Percentiles rank a stretch among this genome's conserved stretches.
Conservation (phyloP, 148 eudicot genomes). For the Fagopyrum esculentum region DNA sequence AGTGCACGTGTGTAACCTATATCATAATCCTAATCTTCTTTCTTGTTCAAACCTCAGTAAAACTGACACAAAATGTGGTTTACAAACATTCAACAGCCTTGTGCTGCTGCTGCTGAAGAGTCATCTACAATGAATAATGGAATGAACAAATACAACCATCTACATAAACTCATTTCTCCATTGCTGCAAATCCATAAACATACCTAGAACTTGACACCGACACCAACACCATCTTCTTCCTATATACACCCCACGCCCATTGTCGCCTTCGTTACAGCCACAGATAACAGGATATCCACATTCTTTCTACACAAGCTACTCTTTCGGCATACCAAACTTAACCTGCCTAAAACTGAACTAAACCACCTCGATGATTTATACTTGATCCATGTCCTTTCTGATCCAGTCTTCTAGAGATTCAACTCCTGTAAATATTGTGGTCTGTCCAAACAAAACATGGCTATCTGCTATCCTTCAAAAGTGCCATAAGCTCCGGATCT, state of each 20-base stretch:
- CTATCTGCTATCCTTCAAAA: conserved; percentile 45
- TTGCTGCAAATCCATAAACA: neutral
- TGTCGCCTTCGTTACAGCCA: neutral
- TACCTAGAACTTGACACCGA: neutral
- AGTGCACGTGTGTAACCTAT: neutral
- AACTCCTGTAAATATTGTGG: neutral
- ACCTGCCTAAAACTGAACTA: neutral
- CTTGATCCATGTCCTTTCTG: neutral
- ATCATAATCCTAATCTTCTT: conserved; percentile 1
- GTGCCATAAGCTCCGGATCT: conserved; percentile 61
- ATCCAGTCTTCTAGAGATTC: neutral
- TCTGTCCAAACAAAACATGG: neutral
- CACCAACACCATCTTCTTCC: neutral
- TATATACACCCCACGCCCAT: neutral
- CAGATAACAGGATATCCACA: neutral
- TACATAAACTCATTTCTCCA: neutral
- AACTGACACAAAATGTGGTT: neutral
- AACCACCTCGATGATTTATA: neutral
- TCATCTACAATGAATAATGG: conserved; percentile 3
- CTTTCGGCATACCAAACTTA: neutral
- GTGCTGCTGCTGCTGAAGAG: conserved; percentile 4
- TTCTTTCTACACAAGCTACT: neutral
- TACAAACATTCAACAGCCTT: conserved; percentile 10
- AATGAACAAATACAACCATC: neutral
- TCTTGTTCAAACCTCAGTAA: conserved; percentile 5